Percentiles rank a stretch among this genome's conserved stretches.
phyloP scores from a whole-genome alignment of 805 yeast genomes.

The Candida montana region DNA sequence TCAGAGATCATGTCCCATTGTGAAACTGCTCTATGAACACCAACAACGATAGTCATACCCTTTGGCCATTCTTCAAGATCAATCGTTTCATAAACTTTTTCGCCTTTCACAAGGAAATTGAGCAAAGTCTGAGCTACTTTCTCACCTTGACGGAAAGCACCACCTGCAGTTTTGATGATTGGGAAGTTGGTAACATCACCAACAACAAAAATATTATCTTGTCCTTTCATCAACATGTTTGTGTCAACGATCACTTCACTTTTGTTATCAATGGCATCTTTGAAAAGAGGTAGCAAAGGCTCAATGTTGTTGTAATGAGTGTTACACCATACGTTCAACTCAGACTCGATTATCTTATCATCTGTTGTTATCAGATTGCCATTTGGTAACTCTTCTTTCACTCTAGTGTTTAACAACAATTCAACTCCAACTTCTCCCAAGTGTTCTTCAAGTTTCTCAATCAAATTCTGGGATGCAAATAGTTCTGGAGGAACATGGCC shows the following conservation, averaged over 20 bases:
- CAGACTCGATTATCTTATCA: slow-evolving; percentile 26
- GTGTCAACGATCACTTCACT: slow-evolving; percentile 25
- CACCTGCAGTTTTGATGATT: slow-evolving; percentile 38
- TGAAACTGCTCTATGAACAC: slow-evolving; percentile 15
- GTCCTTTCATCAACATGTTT: slow-evolving; percentile 20
- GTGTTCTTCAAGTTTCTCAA: slow-evolving; percentile 9
- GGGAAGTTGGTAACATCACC: slow-evolving; percentile 33
- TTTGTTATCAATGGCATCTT: slow-evolving; percentile 20
- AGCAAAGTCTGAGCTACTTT: slow-evolving; percentile 17
- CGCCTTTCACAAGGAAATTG: slow-evolving; percentile 13
- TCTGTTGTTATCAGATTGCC: slow-evolving; percentile 21
- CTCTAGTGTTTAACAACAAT: slow-evolving; percentile 28
- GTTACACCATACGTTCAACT: slow-evolving; percentile 34
- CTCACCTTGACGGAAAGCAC: slow-evolving; percentile 28
- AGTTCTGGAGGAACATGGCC: slow-evolving; percentile 36
- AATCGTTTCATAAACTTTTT: slow-evolving; percentile 11
- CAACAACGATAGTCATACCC: slow-evolving; percentile 26
- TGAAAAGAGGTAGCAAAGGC: slow-evolving; percentile 22
- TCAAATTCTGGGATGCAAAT: slow-evolving; percentile 20
- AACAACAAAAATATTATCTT: slow-evolving; percentile 29
- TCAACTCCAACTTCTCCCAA: slow-evolving; percentile 22
- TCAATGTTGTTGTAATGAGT: slow-evolving; percentile 30
- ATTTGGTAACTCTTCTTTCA: slow-evolving; percentile 23
- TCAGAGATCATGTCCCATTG: slow-evolving; percentile 19
- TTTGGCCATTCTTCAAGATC: slow-evolving; percentile 17